These are phyloP conservation scores for Lolium rigidum DNA, from an alignment of 176 grass and related monocot genomes.

Conservation along the genomic window DNA sequence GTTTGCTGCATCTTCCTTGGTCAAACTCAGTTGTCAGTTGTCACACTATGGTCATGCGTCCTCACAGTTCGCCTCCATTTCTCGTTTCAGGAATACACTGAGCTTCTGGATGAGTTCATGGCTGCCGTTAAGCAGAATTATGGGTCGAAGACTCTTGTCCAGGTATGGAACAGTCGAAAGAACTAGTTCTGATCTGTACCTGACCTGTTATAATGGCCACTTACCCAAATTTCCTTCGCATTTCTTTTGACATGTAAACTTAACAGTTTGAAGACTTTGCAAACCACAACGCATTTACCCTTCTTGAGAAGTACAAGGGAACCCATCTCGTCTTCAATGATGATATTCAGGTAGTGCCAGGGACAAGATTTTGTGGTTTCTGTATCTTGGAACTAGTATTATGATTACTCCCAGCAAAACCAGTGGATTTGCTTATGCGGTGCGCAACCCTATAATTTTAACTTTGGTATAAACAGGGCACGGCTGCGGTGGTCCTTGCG, in stretches of 20 bases:
- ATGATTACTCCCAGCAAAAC: neutral
- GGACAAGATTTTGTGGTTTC: neutral
- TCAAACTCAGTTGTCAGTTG: neutral
- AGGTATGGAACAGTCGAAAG: slow-evolving; percentile 47
- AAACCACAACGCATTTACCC: slow-evolving; percentile 91
- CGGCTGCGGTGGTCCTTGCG: slow-evolving; percentile 83
- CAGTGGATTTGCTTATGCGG: slow-evolving; percentile 13
- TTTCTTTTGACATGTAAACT: neutral
- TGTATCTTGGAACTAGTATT: slow-evolving; percentile 16
- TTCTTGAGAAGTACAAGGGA: slow-evolving; percentile 79
- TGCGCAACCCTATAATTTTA: neutral
- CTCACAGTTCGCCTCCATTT: slow-evolving; percentile 13
- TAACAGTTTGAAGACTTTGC: slow-evolving; percentile 91
- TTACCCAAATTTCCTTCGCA: slow-evolving; percentile 9
- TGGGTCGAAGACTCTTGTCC: slow-evolving; percentile 89
- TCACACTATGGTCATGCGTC: slow-evolving; percentile 16
- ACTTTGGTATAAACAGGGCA: slow-evolving; percentile 63
- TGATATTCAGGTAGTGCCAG: slow-evolving; percentile 84
- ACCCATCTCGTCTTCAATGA: slow-evolving; percentile 97
- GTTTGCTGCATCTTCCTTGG: neutral
- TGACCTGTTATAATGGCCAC: neutral
- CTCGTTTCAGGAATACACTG: slow-evolving; percentile 69
- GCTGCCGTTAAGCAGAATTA: slow-evolving; percentile 86
- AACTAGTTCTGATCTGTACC: neutral
- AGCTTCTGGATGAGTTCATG: slow-evolving; percentile 89